phyloP scores from a whole-genome alignment of 768 basidiomycete species.

The Rubroboletus satanas region DNA sequence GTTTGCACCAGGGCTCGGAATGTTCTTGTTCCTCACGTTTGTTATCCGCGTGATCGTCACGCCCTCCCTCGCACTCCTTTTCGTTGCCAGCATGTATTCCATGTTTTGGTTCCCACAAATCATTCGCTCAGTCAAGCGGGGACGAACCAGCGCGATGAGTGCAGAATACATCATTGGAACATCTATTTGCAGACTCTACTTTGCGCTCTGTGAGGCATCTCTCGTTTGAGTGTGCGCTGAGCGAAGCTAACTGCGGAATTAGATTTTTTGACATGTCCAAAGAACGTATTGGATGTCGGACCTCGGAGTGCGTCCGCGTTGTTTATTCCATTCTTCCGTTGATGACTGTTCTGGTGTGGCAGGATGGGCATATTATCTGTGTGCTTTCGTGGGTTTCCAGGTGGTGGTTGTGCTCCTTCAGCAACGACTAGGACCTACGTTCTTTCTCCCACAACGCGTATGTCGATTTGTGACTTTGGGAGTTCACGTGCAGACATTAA shows the following conservation, averaged over 20 bases:
- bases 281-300: conserved; percentile 81
- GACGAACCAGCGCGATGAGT: conserved; percentile 64
- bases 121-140: conserved; percentile 65
- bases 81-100: conserved; percentile 68
- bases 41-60: conserved; percentile 73
- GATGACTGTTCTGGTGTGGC: conserved; percentile 1
- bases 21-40: conserved; percentile 66
- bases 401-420: conserved; percentile 63
- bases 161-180: conserved; percentile 75
- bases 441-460: conserved; percentile 76
- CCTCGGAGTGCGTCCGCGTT: conserved; percentile 53
- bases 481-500: neutral
- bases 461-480: conserved; percentile 18
- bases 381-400: conserved; percentile 59
- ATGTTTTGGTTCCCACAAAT: conserved; percentile 87
- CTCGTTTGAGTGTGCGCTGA: neutral
- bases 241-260: conserved; percentile 1
- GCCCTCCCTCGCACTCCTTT: conserved; percentile 59
- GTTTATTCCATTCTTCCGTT: neutral
- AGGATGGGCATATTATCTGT: conserved; percentile 68
- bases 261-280: conserved; percentile 84
- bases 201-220: conserved; percentile 64
- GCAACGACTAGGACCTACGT: conserved; percentile 71
- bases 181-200: conserved; percentile 63
- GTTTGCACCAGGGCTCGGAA: conserved; percentile 50